phyloP scores from a whole-genome alignment of 805 yeast genomes.

The Candida easanensis region DNA sequence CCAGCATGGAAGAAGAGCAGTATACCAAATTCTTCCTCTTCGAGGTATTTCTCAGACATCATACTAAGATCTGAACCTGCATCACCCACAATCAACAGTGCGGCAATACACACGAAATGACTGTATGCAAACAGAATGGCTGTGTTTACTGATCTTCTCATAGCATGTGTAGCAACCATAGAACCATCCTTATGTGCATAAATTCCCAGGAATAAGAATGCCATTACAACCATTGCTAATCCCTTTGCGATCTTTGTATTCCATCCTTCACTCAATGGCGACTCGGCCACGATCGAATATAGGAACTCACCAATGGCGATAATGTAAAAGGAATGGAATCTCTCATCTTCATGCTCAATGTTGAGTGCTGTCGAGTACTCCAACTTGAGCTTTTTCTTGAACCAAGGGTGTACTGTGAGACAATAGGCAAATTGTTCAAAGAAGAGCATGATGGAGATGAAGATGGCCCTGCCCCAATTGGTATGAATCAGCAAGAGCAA shows the following conservation, averaged over 20 bases:
- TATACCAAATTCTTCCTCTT: slow-evolving; percentile 37
- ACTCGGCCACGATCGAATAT: slow-evolving; percentile 47
- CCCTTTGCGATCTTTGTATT: slow-evolving; percentile 44
- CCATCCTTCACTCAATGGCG: slow-evolving; percentile 46
- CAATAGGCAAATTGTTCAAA: slow-evolving; percentile 40
- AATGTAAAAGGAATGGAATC: slow-evolving; percentile 54
- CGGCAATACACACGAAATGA: slow-evolving; percentile 51
- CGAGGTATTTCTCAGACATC: slow-evolving; percentile 27
- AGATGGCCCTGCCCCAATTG: slow-evolving; percentile 44
- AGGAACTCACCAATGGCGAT: slow-evolving; percentile 67
- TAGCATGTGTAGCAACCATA: slow-evolving; percentile 48
- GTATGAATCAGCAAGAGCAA: slow-evolving; percentile 45
- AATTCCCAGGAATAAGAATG: slow-evolving; percentile 50
- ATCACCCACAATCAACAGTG: slow-evolving; percentile 55
- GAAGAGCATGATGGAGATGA: slow-evolving; percentile 38
- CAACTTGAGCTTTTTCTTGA: slow-evolving; percentile 39
- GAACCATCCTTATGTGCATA: slow-evolving; percentile 54
- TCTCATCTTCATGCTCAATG: slow-evolving; percentile 65
- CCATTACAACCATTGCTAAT: slow-evolving; percentile 42
- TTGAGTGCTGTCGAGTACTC: slow-evolving; percentile 57
- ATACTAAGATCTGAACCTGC: slow-evolving; percentile 49
- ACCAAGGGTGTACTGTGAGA: slow-evolving; percentile 44
- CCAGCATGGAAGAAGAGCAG: slow-evolving; percentile 54
- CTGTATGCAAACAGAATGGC: slow-evolving; percentile 45
- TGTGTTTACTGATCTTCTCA: slow-evolving; percentile 43